phyloP scores from a whole-genome alignment of 1,139 yeast genomes.

The Nadsonia starkeyi-henricii region DNA sequence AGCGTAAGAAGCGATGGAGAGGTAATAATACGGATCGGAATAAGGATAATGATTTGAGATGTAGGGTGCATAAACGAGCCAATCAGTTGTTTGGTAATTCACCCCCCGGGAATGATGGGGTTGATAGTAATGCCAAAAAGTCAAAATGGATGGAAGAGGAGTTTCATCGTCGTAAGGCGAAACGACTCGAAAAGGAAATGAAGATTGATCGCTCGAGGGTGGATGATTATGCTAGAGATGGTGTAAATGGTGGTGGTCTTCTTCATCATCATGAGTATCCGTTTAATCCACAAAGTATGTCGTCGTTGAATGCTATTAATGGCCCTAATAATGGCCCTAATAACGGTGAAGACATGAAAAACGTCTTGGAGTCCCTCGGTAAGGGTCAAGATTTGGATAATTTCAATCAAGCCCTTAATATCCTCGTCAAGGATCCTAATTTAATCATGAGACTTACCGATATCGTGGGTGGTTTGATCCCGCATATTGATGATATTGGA shows the following conservation, averaged over 20 bases:
- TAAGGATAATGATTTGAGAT: slow-evolving; percentile 73
- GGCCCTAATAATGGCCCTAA: neutral
- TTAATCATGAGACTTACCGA: slow-evolving; percentile 13
- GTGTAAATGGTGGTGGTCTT: slow-evolving; percentile 2
- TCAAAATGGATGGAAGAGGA: slow-evolving; percentile 67
- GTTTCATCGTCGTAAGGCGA: slow-evolving; percentile 48
- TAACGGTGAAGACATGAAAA: slow-evolving; percentile 4
- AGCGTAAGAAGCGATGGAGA: slow-evolving; percentile 85
- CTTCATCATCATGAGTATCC: slow-evolving; percentile 3
- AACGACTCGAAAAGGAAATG: slow-evolving; percentile 31
- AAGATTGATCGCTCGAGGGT: slow-evolving; percentile 6
- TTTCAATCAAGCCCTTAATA: slow-evolving; percentile 16
- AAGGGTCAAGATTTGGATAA: slow-evolving; percentile 11
- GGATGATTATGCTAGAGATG: slow-evolving; percentile 1
- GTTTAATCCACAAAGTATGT: neutral
- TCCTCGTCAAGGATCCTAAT: slow-evolving; percentile 17
- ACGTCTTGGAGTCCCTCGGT: slow-evolving; percentile 13
- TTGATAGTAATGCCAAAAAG: slow-evolving; percentile 36
- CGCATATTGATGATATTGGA: neutral
- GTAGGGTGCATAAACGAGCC: slow-evolving; percentile 66
- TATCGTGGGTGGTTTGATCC: slow-evolving; percentile 2
- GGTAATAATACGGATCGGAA: slow-evolving; percentile 69
- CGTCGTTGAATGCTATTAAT: slow-evolving; percentile 3
- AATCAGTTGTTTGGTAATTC: slow-evolving; percentile 47
- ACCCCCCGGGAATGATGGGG: too few relatives aligned